Conservation (phyloP, 192 early-diverging fungal species). For the Entophlyctis luteolus region DNA sequence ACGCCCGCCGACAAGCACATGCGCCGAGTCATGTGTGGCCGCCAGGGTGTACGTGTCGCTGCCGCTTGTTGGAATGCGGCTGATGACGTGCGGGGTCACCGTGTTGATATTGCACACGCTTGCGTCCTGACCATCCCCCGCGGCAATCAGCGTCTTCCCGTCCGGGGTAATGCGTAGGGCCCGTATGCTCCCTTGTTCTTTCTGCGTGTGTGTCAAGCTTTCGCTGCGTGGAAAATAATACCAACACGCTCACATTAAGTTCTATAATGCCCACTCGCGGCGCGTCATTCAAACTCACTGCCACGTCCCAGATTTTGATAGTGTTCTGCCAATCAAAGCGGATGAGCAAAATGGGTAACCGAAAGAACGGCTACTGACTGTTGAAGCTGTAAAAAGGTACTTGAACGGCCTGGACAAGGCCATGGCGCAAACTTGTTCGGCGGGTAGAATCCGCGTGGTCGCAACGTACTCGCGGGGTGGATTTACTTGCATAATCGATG, state of each 20-base stretch:
- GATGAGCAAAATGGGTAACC: background rate
- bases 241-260: background rate
- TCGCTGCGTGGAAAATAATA: background rate
- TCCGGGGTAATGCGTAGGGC: slow-evolving; percentile 12
- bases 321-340: background rate
- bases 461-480: background rate
- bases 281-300: background rate
- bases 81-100: slow-evolving; percentile 5
- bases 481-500: slow-evolving; percentile 11
- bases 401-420: slow-evolving; percentile 21
- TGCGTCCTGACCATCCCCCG: slow-evolving; percentile 22
- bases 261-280: slow-evolving; percentile 19
- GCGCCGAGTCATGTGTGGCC: background rate
- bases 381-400: slow-evolving; percentile 17
- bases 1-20: slow-evolving; percentile 1
- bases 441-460: slow-evolving; percentile 1
- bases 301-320: slow-evolving; percentile 27
- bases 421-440: slow-evolving; percentile 25
- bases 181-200: slow-evolving; percentile 5
- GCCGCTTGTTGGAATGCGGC: slow-evolving; percentile 8
- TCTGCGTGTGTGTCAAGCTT: background rate
- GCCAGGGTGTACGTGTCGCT: slow-evolving; percentile 17
- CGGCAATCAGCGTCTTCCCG: slow-evolving; percentile 22
- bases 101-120: slow-evolving; percentile 22
- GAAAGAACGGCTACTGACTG: background rate